Percentiles rank a stretch among this genome's conserved stretches.
Evolutionary conservation across 139 green algal genomes (phyloP).

Genomic region (Dunaliella primolecta): DNA sequence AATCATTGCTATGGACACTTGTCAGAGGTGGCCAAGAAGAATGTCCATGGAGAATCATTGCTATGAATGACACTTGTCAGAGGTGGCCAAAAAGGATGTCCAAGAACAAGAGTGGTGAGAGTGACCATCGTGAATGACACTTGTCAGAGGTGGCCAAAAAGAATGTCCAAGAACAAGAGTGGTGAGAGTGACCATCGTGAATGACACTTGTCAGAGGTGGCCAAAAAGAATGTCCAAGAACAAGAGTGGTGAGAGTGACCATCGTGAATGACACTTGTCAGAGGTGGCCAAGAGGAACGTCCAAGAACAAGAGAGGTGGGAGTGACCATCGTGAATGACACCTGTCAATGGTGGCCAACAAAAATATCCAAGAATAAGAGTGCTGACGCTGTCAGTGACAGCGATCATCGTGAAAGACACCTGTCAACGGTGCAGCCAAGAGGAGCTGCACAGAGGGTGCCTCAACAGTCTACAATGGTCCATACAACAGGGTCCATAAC

Average conservation of each 20-base stretch:
- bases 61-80: not conserved
- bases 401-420: no score
- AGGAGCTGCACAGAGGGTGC: no score
- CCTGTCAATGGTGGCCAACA: no score
- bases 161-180: not conserved
- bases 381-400: no score
- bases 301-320: not conserved
- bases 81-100: not conserved
- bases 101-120: not conserved
- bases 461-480: no score
- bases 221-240: not conserved
- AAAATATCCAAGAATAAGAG: no score
- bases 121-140: not conserved
- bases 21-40: not conserved
- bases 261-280: not conserved
- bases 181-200: not conserved
- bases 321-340: not conserved
- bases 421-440: no score
- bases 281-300: not conserved
- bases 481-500: no score
- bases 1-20: not conserved
- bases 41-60: not conserved
- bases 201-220: not conserved
- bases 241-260: not conserved
- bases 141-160: not conserved